Conservation (phyloP, 441 rosid species). For the Corymbia citriodora region DNA sequence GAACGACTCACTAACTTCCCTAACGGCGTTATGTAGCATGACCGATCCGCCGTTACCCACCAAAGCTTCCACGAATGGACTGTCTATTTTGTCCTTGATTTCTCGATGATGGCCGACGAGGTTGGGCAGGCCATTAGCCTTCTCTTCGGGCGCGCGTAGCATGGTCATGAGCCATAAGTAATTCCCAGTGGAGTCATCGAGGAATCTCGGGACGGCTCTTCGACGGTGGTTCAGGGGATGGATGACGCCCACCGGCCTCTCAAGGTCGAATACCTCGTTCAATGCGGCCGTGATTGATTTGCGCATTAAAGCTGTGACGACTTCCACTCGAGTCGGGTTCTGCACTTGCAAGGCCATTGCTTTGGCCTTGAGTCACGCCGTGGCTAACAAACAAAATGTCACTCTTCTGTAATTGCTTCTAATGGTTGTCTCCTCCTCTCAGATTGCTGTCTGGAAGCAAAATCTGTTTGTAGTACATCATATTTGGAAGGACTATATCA, state of each 20-base stretch:
- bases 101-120: constrained; percentile 22
- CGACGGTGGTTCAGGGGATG: constrained; percentile 17
- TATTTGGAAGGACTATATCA: constrained; percentile 60
- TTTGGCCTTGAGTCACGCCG: constrained; percentile 22
- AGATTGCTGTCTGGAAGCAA: constrained; percentile 14
- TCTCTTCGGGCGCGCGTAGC: constrained; percentile 1
- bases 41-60: constrained; percentile 6
- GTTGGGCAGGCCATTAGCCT: neutral
- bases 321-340: constrained; percentile 30
- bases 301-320: constrained; percentile 27
- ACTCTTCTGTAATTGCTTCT: neutral
- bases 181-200: constrained; percentile 14
- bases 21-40: neutral
- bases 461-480: constrained; percentile 16
- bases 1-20: neutral
- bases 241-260: neutral
- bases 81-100: constrained; percentile 25
- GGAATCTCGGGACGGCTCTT: constrained; percentile 1
- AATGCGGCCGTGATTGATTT: neutral
- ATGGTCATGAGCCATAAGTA: constrained; percentile 13
- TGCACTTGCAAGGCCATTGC: constrained; percentile 1
- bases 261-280: neutral
- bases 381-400: constrained; percentile 2
- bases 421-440: neutral
- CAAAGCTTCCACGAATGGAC: constrained; percentile 12